These are phyloP conservation scores for Pleurozium schreberi DNA, from an alignment of 225 moss, liverwort and hornwort genomes.

Conservation along the genomic window DNA sequence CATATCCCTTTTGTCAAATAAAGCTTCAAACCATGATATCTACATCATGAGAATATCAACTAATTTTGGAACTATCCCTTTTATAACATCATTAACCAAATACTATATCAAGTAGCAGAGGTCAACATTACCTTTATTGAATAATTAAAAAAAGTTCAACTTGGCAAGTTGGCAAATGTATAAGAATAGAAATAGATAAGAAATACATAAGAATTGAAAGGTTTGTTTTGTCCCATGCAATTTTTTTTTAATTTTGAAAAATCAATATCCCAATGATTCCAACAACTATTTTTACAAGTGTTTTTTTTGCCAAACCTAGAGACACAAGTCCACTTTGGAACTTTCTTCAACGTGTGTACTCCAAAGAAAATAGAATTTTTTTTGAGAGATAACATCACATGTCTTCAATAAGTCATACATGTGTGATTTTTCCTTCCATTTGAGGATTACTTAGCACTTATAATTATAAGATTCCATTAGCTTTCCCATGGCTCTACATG, in stretches of 20 bases:
- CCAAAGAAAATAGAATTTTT: not conserved
- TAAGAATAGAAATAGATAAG: too few species aligned
- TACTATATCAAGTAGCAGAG: fast-evolving
- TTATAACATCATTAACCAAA: not conserved
- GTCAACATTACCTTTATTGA: too few species aligned
- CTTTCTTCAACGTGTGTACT: not conserved
- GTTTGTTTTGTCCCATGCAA: fast-evolving
- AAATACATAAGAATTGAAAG: too few species aligned
- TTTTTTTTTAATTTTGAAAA: too few species aligned
- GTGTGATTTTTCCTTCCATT: not conserved
- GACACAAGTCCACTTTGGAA: not conserved
- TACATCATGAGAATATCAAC: not conserved
- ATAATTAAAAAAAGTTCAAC: not conserved
- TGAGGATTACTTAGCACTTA: not conserved
- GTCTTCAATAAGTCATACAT: not conserved
- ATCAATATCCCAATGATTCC: too few species aligned
- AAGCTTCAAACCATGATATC: not conserved
- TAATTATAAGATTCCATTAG: not conserved
- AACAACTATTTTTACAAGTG: too few species aligned
- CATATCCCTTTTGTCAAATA: not conserved
- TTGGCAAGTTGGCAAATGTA: not conserved
- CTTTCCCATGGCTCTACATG: not conserved
- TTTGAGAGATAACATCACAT: not conserved
- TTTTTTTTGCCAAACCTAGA: fast-evolving
- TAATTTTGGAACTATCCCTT: fast-evolving